These are phyloP conservation scores for Botryotinia convoluta DNA, from an alignment of 2,329 filamentous ascomycete genomes.

Conservation along the genomic window DNA sequence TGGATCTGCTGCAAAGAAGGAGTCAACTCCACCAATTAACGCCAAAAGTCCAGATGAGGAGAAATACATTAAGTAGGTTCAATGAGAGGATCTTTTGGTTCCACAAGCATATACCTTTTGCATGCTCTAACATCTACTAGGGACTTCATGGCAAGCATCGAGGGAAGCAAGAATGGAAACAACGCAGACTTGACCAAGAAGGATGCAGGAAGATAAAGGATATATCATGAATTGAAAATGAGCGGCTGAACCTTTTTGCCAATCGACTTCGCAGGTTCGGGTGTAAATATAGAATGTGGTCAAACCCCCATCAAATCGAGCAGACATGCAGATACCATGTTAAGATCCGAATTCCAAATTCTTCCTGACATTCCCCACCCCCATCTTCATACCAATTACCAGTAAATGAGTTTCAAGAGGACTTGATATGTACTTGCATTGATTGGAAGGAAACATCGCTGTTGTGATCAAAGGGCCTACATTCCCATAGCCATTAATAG, in stretches of 20 bases:
- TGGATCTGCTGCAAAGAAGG: conserved; percentile 30
- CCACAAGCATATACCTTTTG: background rate
- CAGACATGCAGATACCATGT: background rate
- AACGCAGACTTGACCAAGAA: conserved; percentile 19
- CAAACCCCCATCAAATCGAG: conserved; percentile 14
- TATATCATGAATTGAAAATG: conserved; percentile 1
- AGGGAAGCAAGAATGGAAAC: conserved; percentile 32
- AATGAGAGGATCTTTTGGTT: background rate
- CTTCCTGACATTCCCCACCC: background rate
- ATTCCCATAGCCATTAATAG: background rate
- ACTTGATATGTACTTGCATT: background rate
- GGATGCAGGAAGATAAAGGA: conserved; percentile 19
- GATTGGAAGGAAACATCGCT: background rate
- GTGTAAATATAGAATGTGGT: conserved; percentile 20
- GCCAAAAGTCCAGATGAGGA: conserved; percentile 39
- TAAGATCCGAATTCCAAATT: background rate
- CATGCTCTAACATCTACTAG: conserved; percentile 12
- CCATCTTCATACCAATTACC: background rate
- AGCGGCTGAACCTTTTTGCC: background rate
- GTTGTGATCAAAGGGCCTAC: background rate
- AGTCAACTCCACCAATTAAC: conserved; percentile 38
- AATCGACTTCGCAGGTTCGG: conserved; percentile 8
- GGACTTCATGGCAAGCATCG: conserved; percentile 22
- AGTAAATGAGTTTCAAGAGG: background rate
- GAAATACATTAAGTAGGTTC: conserved; percentile 40